Evolutionary conservation across 768 basidiomycete species (phyloP), one percentile per base, ranked within the genome.

Genomic region (Leccinum longicurvipes): DNA sequence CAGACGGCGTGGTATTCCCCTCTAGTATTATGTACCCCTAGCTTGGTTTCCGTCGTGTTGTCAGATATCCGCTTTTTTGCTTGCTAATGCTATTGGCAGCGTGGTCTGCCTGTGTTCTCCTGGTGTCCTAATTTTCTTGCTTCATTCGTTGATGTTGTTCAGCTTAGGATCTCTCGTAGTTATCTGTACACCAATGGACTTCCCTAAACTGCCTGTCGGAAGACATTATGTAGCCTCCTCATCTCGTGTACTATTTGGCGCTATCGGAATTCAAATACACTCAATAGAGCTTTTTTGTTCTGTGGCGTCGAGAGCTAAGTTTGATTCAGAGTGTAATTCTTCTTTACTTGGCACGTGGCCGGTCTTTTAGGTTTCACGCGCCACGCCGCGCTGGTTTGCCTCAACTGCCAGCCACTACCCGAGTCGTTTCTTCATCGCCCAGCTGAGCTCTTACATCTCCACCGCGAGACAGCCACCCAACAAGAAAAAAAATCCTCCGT

Each of bases 1-100:
- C 83, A 10, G 92, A 95, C 65, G 92, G 92, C 46, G 84, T 94
- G 57, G 86, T 94, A 51, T 91, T 91, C 77, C 93, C 92, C 7
- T 91, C 91, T 24, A 85, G 77, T 64, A 79, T 83, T 29, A 81
- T 86, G 81, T 92, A 91, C 78, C 89, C 89, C 32, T 91, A 83
- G 80, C 73, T 53, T 45, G 53, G 36, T 55, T 48, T 36, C 9
- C 12, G 36, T 47, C 39, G 49, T 51, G 51, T 48, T 59, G 49
- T 59, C 29, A 34, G 58, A 58, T 32, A 53, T 60, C 56, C 51
- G 60, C 29, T 65, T 58, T 53, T 58, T 53, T 59, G 21, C 28
- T 56, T 49, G 57, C 5, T 60, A 60, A 64, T 47, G 62, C 61
- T 66, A 60, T 67, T 46, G 54, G 70, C 69, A 64, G 70, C 67